Evolutionary conservation across 2,329 filamentous ascomycete genomes (phyloP).

Genomic region (Neonectria punicea): DNA sequence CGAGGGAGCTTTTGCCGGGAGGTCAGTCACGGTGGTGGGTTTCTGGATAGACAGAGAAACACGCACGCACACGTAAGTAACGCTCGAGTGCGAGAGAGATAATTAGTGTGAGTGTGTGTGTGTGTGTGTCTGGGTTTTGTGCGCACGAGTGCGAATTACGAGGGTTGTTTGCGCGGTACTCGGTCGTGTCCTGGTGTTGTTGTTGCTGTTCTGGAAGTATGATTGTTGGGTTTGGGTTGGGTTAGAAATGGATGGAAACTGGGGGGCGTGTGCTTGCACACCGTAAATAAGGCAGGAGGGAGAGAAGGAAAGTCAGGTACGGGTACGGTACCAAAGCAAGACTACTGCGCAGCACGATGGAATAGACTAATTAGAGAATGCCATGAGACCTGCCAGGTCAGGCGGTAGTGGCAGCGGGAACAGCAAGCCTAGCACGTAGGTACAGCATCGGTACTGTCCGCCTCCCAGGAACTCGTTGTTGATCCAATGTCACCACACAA

Average conservation of each 20-base stretch:
- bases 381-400: conserved; percentile 16
- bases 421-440: background rate
- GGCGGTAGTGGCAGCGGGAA: conserved; percentile 16
- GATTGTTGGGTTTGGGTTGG: conserved; percentile 20
- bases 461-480: background rate
- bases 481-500: background rate
- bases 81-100: background rate
- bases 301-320: background rate
- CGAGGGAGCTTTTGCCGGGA: conserved; percentile 33
- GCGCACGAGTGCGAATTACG: background rate
- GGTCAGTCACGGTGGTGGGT: conserved; percentile 31
- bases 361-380: background rate
- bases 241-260: background rate
- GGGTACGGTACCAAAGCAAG: background rate
- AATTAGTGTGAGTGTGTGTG: too few relatives aligned
- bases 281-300: conserved; percentile 1
- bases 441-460: too few relatives aligned
- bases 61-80: conserved; percentile 17
- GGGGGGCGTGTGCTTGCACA: conserved; percentile 3
- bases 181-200: background rate
- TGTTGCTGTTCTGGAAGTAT: background rate
- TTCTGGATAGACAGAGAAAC: conserved; percentile 22
- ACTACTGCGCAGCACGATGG: background rate
- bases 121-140: too few relatives aligned
- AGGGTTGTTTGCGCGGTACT: background rate